These are phyloP conservation scores for Ophiostoma ips DNA, from an alignment of 2,329 filamentous ascomycete genomes.

Conservation along the genomic window DNA sequence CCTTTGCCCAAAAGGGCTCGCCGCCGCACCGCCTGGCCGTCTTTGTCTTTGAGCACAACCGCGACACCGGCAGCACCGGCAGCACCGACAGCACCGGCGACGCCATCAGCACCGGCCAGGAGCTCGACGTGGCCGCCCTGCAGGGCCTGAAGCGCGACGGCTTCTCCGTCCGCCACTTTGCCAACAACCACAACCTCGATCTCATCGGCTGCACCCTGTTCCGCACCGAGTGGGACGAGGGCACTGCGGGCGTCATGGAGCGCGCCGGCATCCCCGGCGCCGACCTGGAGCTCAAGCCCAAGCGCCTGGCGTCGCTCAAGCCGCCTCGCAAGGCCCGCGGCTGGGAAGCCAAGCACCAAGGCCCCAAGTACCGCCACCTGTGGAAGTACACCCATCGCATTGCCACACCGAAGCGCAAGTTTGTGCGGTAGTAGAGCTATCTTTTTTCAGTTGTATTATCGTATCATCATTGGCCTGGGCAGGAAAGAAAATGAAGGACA, in stretches of 20 bases:
- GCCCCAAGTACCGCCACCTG: conserved; percentile 49
- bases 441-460: too few relatives aligned
- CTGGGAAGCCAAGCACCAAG: conserved; percentile 53
- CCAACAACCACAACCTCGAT: conserved; percentile 51
- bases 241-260: conserved; percentile 76
- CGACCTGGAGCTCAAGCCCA: conserved; percentile 73
- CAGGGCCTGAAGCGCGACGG: conserved; percentile 38
- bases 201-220: conserved; percentile 80
- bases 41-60: conserved; percentile 68
- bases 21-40: conserved; percentile 83
- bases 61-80: conserved; percentile 21
- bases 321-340: conserved; percentile 44
- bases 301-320: conserved; percentile 58
- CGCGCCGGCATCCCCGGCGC: conserved; percentile 60
- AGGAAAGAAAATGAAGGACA: background rate
- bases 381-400: conserved; percentile 53
- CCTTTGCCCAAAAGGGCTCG: conserved; percentile 76
- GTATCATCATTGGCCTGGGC: background rate
- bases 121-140: conserved; percentile 39
- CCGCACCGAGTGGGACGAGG: conserved; percentile 79
- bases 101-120: background rate
- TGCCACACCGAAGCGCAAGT: conserved; percentile 18
- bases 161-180: conserved; percentile 64
- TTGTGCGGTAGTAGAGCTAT: conserved; percentile 14
- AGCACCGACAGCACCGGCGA: conserved; percentile 23